Evolutionary conservation across 2,329 filamentous ascomycete species (phyloP).

Genomic region (Beauveria sp.): DNA sequence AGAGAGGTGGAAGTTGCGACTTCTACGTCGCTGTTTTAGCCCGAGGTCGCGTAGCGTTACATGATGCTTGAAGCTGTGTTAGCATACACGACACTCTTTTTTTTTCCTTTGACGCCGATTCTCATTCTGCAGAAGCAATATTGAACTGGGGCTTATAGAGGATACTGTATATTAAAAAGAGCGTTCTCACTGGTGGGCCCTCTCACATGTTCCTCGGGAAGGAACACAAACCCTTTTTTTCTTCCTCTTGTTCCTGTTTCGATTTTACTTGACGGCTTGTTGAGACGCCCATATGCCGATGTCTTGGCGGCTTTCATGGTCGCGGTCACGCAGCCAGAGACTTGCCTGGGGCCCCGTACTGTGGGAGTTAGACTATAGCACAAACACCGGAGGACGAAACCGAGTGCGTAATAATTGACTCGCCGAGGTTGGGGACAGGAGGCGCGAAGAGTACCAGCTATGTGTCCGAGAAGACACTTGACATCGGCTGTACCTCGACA

Average conservation of each 20-base stretch:
- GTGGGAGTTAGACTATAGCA: neutral
- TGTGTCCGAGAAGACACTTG: neutral
- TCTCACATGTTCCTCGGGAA: constrained; percentile 4
- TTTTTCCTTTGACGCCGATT: neutral
- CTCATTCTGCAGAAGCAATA: neutral
- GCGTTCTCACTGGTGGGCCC: constrained; percentile 6
- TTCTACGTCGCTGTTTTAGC: neutral
- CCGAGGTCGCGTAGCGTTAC: neutral
- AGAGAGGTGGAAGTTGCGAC: neutral
- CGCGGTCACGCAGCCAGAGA: neutral
- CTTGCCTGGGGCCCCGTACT: neutral
- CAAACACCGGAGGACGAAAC: neutral
- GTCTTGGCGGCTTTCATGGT: neutral
- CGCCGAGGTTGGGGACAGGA: neutral
- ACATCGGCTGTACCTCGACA: neutral
- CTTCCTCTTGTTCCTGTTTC: neutral
- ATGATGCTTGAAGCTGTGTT: neutral
- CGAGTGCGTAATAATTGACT: neutral
- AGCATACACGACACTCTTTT: neutral
- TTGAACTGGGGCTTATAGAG: constrained; percentile 2
- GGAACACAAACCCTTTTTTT: constrained; percentile 1
- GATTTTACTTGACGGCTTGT: neutral
- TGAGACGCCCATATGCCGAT: neutral
- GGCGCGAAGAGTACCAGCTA: neutral
- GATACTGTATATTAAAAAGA: constrained; percentile 8